Base-by-base conservation (phyloP, 352 stramenopile genomes). In the Phytophthora capsici region DNA sequence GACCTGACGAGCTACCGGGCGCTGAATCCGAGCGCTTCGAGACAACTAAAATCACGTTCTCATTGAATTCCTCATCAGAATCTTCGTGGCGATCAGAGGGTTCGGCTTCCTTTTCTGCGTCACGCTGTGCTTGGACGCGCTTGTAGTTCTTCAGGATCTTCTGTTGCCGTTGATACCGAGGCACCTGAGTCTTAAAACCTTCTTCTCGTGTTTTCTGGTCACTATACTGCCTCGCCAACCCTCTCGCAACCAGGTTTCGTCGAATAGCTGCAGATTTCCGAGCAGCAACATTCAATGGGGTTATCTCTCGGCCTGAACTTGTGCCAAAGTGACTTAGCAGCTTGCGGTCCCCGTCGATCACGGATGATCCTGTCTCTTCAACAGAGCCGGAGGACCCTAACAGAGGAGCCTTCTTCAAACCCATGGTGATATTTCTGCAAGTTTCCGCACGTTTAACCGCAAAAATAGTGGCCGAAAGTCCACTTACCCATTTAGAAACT, bases 101-200 rank as follows among this genome's bases (percentile, higher is more conserved):
- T 20, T 55, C 37, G n/a, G 16, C 25, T 50, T 14, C 4, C 6
- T 50, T 49, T 30, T 47, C 28, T 12, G 13, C 30, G 10, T 43
- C n/a, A 6, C 32, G 51, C 4, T 53, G 45, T n/a, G 30, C 48
- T 46, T 69, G 55, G 13, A 63, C 34, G 3, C 57, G 54, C 25
- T 72, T 67, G 25, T 77, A 71, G 22, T 62, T 65, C n/a, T 71
- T 51, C 34, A 77, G 28, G 57, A 79, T 69, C 30, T 57, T 67
- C 6, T 61, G 53, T 38, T 81, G 68, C 22, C 51, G 61, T 25
- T 63, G 43, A 37, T 74, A 34, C n/a, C 71, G 69, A 17, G 63
- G 46, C 17, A 76, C 38, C 25, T 67, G 58, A 12, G 59, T 10
- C 28, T 78, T 76, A 25, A 60, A 66, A 4, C 22, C 36, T 25